Conservation (phyloP, 1,284 basidiomycete species). For the Microbotryum intermedium region DNA sequence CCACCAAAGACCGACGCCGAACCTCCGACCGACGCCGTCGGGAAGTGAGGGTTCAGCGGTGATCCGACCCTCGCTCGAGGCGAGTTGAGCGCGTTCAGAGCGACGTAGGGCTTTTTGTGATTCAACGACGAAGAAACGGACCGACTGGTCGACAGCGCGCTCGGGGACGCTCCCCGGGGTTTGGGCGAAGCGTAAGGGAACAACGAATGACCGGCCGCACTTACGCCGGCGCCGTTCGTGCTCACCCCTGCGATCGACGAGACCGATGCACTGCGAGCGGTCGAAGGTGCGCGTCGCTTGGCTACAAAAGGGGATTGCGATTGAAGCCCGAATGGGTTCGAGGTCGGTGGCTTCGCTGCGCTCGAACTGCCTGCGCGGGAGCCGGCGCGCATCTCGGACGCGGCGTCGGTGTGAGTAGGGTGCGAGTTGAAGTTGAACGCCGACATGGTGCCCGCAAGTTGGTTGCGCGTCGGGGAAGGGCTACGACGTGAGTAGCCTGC, state of each 20-base stretch:
- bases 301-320: constrained; percentile 20
- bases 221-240: neutral
- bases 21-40: neutral
- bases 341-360: neutral
- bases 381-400: neutral
- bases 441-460: constrained; percentile 22
- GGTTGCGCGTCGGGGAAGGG: constrained; percentile 18
- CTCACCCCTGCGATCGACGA: neutral
- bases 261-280: neutral
- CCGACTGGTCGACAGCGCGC: neutral
- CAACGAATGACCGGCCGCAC: constrained; percentile 9
- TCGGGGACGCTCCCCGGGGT: constrained; percentile 11
- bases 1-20: neutral
- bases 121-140: constrained; percentile 6
- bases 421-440: constrained; percentile 20
- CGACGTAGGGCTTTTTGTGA: constrained; percentile 1
- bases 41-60: constrained; percentile 5
- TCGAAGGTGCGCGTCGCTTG: neutral
- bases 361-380: neutral
- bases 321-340: constrained; percentile 20
- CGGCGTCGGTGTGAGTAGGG: neutral
- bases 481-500: constrained; percentile 2
- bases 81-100: neutral
- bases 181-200: constrained; percentile 26
- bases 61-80: constrained; percentile 3